Percentiles rank a stretch among this genome's conserved stretches.
Conservation (phyloP, 2,329 filamentous ascomycete species). For the Phialemoniopsis sp. region DNA sequence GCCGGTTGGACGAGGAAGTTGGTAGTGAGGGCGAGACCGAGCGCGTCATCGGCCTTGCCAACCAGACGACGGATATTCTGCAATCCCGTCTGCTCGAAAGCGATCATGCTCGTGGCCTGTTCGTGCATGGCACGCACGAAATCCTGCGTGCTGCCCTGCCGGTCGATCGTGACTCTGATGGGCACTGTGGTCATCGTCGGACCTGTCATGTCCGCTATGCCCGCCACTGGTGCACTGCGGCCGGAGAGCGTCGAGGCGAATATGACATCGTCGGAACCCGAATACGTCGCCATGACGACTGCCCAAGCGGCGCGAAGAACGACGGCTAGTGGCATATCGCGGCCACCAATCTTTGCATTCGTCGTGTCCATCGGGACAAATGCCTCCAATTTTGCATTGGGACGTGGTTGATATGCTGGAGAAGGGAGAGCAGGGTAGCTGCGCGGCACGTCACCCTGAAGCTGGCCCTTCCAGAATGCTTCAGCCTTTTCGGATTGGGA, state of each 20-base stretch:
- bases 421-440: too few species aligned
- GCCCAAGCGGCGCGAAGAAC: conserved; percentile 12
- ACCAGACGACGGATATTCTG: too few species aligned
- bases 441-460: too few species aligned
- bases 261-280: conserved; percentile 27
- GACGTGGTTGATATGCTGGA: conserved; percentile 3
- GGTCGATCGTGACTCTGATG: conserved; percentile 15
- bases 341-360: not conserved
- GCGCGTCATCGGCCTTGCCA: not conserved
- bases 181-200: conserved; percentile 35
- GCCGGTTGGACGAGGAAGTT: too few species aligned
- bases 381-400: not conserved
- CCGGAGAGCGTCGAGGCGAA: conserved; percentile 34
- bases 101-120: too few species aligned
- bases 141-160: too few species aligned
- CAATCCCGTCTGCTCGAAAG: too few species aligned
- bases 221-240: conserved; percentile 36
- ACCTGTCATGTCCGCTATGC: conserved; percentile 40
- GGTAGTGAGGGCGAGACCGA: too few species aligned
- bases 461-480: too few species aligned
- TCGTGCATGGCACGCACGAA: too few species aligned
- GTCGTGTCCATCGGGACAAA: not conserved
- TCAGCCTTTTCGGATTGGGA: not conserved
- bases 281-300: conserved; percentile 10
- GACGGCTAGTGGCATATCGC: conserved; percentile 1